These are phyloP conservation scores for Arabis hirsuta DNA, from an alignment of 345 rosid species.

Conservation along the genomic window DNA sequence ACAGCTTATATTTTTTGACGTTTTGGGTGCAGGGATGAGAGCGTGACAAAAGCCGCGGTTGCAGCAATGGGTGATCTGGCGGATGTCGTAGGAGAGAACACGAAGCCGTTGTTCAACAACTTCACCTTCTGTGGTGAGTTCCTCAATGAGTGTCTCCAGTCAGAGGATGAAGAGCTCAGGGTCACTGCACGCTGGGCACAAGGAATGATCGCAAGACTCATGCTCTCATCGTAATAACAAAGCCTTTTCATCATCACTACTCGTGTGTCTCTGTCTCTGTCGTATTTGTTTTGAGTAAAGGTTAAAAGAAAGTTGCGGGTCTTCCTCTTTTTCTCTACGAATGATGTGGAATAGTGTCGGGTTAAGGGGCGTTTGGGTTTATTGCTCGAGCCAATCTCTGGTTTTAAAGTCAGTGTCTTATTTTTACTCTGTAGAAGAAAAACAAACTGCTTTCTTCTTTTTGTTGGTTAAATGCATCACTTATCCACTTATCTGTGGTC, in stretches of 20 bases:
- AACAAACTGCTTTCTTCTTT: not conserved
- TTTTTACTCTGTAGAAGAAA: constrained; percentile 15
- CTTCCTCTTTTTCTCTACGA: constrained; percentile 32
- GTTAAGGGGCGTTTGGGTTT: constrained; percentile 26
- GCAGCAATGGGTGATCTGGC: constrained; percentile 98
- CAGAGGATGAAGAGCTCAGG: constrained; percentile 86
- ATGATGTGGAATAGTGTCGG: constrained; percentile 31
- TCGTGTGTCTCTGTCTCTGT: constrained; percentile 19
- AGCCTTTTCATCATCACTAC: constrained; percentile 10
- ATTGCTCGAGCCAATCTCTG: constrained; percentile 31
- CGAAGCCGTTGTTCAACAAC: constrained; percentile 66
- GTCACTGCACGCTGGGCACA: constrained; percentile 89
- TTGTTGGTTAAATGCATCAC: constrained; percentile 19
- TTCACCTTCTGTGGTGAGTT: constrained; percentile 63
- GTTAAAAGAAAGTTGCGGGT: constrained; percentile 29
- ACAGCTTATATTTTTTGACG: too few species aligned
- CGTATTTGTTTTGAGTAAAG: constrained; percentile 34
- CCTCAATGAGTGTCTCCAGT: constrained; percentile 71
- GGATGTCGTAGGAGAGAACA: constrained; percentile 77
- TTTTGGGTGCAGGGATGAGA: constrained; percentile 65
- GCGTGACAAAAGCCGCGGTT: constrained; percentile 84
- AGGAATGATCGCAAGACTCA: constrained; percentile 79
- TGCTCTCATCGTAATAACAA: constrained; percentile 48
- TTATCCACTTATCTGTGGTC: constrained; percentile 38
- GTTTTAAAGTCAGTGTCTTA: constrained; percentile 4